phyloP scores from a whole-genome alignment of 1,139 yeast species.

The Spathaspora sp. region DNA sequence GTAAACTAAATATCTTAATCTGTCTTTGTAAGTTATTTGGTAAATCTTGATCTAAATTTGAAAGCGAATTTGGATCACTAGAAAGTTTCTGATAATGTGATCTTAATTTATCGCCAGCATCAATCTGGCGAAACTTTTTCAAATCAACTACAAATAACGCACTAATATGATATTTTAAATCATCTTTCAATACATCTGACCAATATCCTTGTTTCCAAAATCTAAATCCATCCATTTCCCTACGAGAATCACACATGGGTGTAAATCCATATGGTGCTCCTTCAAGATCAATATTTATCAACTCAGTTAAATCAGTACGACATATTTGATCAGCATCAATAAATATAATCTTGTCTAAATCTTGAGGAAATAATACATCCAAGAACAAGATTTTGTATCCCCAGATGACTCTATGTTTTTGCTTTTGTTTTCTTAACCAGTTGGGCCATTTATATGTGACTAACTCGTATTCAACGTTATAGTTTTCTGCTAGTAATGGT shows the following conservation, averaged over 20 bases:
- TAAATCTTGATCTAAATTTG: conserved; percentile 87
- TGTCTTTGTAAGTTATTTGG: conserved; percentile 78
- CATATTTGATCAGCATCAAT: conserved; percentile 86
- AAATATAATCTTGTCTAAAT: conserved; percentile 71
- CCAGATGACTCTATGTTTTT: conserved; percentile 79
- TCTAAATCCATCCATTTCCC: conserved; percentile 80
- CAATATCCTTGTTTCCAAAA: conserved; percentile 97
- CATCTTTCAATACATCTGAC: conserved; percentile 61
- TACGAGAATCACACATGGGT: conserved; percentile 83
- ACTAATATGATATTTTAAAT: conserved; percentile 74
- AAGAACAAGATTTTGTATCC: conserved; percentile 83
- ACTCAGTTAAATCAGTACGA: conserved; percentile 68
- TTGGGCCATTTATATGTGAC: conserved; percentile 89
- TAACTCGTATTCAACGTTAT: conserved; percentile 65
- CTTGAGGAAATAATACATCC: conserved; percentile 84
- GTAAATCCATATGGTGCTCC: conserved; percentile 85
- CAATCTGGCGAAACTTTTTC: conserved; percentile 55
- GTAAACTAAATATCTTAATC: conserved; percentile 68
- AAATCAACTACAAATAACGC: conserved; percentile 84
- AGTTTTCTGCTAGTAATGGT: conserved; percentile 59
- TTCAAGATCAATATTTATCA: conserved; percentile 61
- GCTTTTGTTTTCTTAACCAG: conserved; percentile 79
- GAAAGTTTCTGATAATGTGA: conserved; percentile 85
- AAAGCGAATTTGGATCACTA: conserved; percentile 72
- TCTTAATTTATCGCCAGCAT: conserved; percentile 79